phyloP scores from a whole-genome alignment of 2,329 filamentous ascomycete species.

The Aureobasidium namibiae region DNA sequence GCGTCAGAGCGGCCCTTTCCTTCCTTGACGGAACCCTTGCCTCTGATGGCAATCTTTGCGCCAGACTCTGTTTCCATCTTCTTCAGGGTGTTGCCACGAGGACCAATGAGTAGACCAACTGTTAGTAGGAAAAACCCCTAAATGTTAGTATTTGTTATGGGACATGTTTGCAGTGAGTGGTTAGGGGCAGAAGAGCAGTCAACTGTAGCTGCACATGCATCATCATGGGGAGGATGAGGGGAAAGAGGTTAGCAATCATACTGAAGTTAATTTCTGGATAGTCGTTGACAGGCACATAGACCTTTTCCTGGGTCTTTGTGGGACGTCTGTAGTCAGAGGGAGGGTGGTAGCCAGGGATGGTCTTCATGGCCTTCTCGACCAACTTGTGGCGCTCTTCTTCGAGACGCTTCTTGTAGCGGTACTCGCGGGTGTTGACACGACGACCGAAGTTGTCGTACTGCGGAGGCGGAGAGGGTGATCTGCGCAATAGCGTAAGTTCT shows the following conservation, averaged over 20 bases:
- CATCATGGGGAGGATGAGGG: slow-evolving; percentile 20
- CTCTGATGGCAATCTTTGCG: slow-evolving; percentile 98
- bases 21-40: slow-evolving; percentile 99
- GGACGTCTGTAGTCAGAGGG: slow-evolving; percentile 97
- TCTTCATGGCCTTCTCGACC: slow-evolving; percentile 98
- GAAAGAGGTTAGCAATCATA: slow-evolving; percentile 95
- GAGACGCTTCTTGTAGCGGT: slow-evolving; percentile 93
- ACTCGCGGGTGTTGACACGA: slow-evolving; percentile 98
- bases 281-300: slow-evolving; percentile 99
- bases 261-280: slow-evolving; percentile 99
- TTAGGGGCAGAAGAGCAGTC: slow-evolving; percentile 11
- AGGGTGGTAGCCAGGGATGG: slow-evolving; percentile 98
- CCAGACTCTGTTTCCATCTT: slow-evolving; percentile 98
- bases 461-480: slow-evolving; percentile 88
- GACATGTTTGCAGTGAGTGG: slow-evolving; percentile 6
- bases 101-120: slow-evolving; percentile 99
- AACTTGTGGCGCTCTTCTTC: slow-evolving; percentile 98
- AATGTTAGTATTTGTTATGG: slow-evolving; percentile 64
- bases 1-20: slow-evolving; percentile 98
- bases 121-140: slow-evolving; percentile 71
- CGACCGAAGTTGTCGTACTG: slow-evolving; percentile 99
- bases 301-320: slow-evolving; percentile 99
- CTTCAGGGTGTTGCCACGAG: slow-evolving; percentile 98
- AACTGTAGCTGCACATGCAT: not conserved
- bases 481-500: slow-evolving; percentile 30